phyloP scores from a whole-genome alignment of 306 rosid genomes.

The Styphnolobium japonicum region DNA sequence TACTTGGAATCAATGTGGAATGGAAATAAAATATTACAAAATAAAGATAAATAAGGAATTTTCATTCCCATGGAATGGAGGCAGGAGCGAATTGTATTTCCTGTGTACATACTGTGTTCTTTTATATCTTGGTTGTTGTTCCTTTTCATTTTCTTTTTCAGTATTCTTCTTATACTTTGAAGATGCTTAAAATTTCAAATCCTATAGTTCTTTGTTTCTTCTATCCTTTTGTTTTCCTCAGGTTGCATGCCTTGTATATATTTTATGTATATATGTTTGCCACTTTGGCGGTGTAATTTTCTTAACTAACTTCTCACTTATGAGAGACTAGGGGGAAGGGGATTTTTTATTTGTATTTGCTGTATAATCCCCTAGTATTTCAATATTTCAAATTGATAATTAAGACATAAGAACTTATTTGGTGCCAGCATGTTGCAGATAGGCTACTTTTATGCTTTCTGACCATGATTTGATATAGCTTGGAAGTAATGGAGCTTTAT shows the following conservation, averaged over 20 bases:
- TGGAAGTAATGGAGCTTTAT: conserved; percentile 1
- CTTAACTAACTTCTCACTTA: background rate
- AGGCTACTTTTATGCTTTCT: conserved; percentile 6
- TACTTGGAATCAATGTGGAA: background rate
- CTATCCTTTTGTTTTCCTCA: background rate
- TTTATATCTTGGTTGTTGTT: background rate
- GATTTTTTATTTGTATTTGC: background rate
- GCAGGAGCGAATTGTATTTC: background rate
- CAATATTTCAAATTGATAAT: background rate
- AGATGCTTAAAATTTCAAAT: background rate
- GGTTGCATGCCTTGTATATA: background rate
- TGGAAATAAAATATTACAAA: background rate
- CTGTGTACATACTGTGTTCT: background rate
- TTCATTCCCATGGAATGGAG: background rate
- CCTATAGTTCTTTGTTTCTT: background rate
- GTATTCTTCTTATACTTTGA: background rate
- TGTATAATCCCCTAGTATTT: background rate
- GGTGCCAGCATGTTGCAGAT: background rate
- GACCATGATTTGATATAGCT: conserved; percentile 25
- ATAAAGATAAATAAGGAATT: background rate
- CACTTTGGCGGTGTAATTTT: background rate
- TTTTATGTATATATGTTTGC: background rate
- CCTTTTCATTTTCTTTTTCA: background rate
- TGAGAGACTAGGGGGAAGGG: background rate
- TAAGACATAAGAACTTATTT: background rate